Base-by-base conservation (phyloP, 2,329 filamentous ascomycete genomes). In the Calonectria hawksworthii region DNA sequence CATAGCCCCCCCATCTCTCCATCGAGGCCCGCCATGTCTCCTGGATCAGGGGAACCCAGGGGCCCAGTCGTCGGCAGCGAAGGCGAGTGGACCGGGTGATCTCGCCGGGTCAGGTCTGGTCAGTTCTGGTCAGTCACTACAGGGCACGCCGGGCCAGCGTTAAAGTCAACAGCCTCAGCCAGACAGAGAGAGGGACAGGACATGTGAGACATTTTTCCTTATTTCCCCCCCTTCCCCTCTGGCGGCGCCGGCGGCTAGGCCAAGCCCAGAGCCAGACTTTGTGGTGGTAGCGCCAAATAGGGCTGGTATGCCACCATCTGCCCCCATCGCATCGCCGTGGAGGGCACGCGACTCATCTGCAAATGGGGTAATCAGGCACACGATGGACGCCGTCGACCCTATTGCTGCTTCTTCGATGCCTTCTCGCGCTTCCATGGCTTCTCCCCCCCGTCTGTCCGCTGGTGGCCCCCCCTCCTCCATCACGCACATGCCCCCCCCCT, bases 21-120 rank as follows among this genome's bases (percentile, higher is more conserved):
- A 41, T 41, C 38, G 16, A 41, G 16, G 16, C 38, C 38, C 38
- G 7, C 38, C 16, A 21, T 21, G 8, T 21, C 41, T 38, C 56
- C 56, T 61, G 56, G n/a, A 61, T 61, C 56, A 61, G 56, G 56
- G 56, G 56, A 36, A 38, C 56, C 56, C 56, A 61, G 56, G 54
- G 34, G 34, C 54, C 54, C 34, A 61, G 23, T 23, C n/a, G 16
- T 23, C 21, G 54, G 54, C 54, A 10, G 32, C 26, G n/a, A 32
- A 38, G n/a, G 34, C 8, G 21, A 28, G 56, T 61, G 56, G 56
- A 34, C 32, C 34, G 34, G 32, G 14, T 36, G 30, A 32, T 34
- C 30, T 34, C 52, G 26, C 26, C 34, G 52, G 32, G 52, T n/a
- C 30, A 34, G 5, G 36, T 4, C 36, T 4, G 36, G 4, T n/a